phyloP scores from a whole-genome alignment of 192 early-diverging fungal genomes.

The Cladochytrium replicatum region DNA sequence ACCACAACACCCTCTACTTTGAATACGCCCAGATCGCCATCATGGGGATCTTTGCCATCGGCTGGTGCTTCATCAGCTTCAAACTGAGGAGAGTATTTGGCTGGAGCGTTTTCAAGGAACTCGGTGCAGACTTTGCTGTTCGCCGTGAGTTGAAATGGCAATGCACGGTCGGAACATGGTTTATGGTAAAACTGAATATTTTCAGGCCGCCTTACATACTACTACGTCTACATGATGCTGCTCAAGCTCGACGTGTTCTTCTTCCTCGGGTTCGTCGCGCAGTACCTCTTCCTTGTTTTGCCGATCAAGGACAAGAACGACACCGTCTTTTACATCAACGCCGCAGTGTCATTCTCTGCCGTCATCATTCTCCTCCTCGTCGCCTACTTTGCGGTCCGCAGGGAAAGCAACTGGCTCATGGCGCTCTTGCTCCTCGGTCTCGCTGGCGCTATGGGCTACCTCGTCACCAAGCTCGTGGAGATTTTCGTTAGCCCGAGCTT shows the following conservation, averaged over 20 bases:
- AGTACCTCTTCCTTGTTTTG: constrained; percentile 52
- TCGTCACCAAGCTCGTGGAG: constrained; percentile 57
- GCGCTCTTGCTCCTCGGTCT: constrained; percentile 47
- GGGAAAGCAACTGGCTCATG: constrained; percentile 54
- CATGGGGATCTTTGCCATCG: constrained; percentile 24
- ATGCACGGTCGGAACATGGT: too few relatives aligned
- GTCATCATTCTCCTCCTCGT: constrained; percentile 51
- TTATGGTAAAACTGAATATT: background rate
- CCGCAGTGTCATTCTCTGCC: constrained; percentile 45
- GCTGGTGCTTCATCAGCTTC: constrained; percentile 28
- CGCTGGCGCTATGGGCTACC: constrained; percentile 53
- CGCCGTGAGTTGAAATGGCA: constrained; percentile 26
- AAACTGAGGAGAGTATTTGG: constrained; percentile 46
- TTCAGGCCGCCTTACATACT: constrained; percentile 42
- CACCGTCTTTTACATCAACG: constrained; percentile 33
- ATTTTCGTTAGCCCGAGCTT: constrained; percentile 31
- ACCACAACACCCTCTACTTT: background rate
- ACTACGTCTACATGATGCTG: constrained; percentile 71
- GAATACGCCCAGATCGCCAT: constrained; percentile 9
- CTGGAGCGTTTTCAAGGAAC: constrained; percentile 46
- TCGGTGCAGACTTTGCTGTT: constrained; percentile 44
- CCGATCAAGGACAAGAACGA: constrained; percentile 23
- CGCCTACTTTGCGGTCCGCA: constrained; percentile 58
- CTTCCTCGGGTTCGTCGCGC: constrained; percentile 61
- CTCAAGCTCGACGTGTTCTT: constrained; percentile 81